Percentiles rank a stretch among this genome's conserved stretches.
Evolutionary conservation across 2,329 filamentous ascomycete species (phyloP).

Genomic region (Zopfia rhizophila): DNA sequence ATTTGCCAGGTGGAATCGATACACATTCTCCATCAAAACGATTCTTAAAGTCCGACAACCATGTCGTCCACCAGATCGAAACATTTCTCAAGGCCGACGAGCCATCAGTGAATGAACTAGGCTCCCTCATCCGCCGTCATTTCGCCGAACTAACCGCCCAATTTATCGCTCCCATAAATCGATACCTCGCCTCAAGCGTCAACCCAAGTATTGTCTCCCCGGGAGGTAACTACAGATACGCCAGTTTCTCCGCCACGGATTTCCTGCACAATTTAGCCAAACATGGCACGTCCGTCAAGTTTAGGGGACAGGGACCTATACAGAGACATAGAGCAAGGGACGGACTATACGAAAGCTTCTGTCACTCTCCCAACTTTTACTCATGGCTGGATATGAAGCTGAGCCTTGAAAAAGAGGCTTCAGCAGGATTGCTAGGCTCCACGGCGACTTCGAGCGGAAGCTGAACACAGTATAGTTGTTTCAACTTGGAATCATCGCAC

Average conservation of each 20-base stretch:
- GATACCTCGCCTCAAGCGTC: conserved; percentile 51
- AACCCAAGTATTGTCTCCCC: conserved; percentile 42
- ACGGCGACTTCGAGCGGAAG: conserved; percentile 6
- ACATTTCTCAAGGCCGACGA: conserved; percentile 41
- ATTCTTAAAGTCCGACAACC: conserved; percentile 51
- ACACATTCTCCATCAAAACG: conserved; percentile 48
- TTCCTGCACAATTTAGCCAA: conserved; percentile 52
- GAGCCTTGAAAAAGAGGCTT: conserved; percentile 52
- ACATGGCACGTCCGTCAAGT: conserved; percentile 52
- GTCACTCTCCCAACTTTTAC: conserved; percentile 52
- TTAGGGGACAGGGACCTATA: conserved; percentile 50
- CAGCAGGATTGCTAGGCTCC: conserved; percentile 46
- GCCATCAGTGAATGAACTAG: conserved; percentile 43
- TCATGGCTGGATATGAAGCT: conserved; percentile 57
- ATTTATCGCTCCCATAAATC: conserved; percentile 53
- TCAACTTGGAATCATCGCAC: no score
- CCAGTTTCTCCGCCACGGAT: conserved; percentile 49
- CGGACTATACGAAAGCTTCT: conserved; percentile 51
- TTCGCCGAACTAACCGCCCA: conserved; percentile 55
- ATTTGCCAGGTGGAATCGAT: conserved; percentile 54
- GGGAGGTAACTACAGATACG: conserved; percentile 49
- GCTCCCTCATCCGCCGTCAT: conserved; percentile 52
- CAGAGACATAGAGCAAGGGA: conserved; percentile 50
- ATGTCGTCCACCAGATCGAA: conserved; percentile 47
- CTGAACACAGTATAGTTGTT: no score